phyloP scores from a whole-genome alignment of 768 basidiomycete species.

The Cytidiella melzeri region DNA sequence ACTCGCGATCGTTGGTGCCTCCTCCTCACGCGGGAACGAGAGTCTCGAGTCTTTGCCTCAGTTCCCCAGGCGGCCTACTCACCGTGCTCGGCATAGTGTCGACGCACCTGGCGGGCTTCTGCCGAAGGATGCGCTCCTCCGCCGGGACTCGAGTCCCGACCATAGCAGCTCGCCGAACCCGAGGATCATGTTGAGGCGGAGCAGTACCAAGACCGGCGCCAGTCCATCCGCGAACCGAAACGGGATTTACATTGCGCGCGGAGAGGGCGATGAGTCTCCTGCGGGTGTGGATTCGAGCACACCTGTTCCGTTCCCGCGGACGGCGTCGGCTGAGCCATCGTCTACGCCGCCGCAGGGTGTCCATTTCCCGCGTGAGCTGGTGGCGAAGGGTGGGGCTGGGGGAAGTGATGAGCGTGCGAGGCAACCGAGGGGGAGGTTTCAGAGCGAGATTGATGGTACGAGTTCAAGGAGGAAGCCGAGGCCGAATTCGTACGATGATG shows the following conservation, averaged over 20 bases:
- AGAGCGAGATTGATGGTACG: constrained; percentile 64
- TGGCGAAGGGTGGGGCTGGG: constrained; percentile 9
- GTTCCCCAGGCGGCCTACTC: constrained; percentile 51
- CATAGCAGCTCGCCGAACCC: constrained; percentile 29
- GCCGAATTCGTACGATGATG: constrained; percentile 65
- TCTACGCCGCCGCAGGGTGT: constrained; percentile 30
- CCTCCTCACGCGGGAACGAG: constrained; percentile 33
- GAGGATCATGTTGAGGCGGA: constrained; percentile 48
- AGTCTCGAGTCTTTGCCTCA: constrained; percentile 41
- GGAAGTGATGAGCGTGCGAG: constrained; percentile 31
- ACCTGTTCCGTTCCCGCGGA: constrained; percentile 62
- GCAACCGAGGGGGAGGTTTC: constrained; percentile 57
- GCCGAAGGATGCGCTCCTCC: constrained; percentile 30
- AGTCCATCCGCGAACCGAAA: constrained; percentile 31
- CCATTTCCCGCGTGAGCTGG: constrained; percentile 17
- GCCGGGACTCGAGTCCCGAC: constrained; percentile 56
- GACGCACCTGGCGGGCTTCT: constrained; percentile 36
- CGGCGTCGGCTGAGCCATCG: constrained; percentile 46
- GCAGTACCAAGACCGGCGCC: constrained; percentile 43
- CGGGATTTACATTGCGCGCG: constrained; percentile 41
- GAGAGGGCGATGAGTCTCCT: constrained; percentile 16
- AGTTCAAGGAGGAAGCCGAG: constrained; percentile 45
- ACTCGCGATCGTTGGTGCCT: constrained; percentile 43
- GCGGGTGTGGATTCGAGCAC: constrained; percentile 23
- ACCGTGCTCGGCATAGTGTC: constrained; percentile 59